Evolutionary conservation across 129 eudicot species (phyloP).

Genomic region (Deinandra increscens): DNA sequence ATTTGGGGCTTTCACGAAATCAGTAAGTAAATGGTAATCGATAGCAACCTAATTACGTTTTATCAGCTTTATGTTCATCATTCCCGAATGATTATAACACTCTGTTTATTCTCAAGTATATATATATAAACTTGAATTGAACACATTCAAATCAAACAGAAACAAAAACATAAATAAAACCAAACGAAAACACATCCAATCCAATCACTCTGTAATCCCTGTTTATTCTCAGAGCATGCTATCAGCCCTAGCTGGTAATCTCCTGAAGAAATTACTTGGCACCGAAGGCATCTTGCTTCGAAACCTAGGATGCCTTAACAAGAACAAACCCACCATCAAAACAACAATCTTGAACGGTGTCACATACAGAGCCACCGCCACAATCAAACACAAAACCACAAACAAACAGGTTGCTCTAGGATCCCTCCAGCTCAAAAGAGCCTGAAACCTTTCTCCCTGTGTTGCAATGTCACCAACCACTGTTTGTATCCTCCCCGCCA

Average conservation of each 20-base stretch:
- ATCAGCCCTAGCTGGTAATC: conserved; percentile 72
- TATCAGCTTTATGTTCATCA: no score
- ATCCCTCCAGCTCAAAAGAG: conserved; percentile 76
- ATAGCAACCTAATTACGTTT: no score
- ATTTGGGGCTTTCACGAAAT: no score
- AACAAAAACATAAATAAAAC: not conserved
- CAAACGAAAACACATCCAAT: not conserved
- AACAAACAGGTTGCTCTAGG: conserved; percentile 70
- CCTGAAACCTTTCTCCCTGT: conserved; percentile 75
- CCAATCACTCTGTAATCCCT: no score
- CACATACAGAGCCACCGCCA: conserved; percentile 56
- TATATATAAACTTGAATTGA: not conserved
- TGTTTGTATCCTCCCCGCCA: conserved; percentile 78
- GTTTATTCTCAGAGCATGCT: conserved; percentile 63
- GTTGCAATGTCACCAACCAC: conserved; percentile 81
- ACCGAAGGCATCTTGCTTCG: conserved; percentile 72
- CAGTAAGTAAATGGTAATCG: no score
- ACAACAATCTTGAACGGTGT: conserved; percentile 63
- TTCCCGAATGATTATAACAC: not conserved
- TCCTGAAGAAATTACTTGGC: conserved; percentile 63
- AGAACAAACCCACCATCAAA: conserved; percentile 46
- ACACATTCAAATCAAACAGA: conserved; percentile 5
- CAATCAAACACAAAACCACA: conserved; percentile 51
- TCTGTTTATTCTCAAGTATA: not conserved
- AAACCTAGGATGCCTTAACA: conserved; percentile 69